phyloP scores from a whole-genome alignment of 2,329 filamentous ascomycete species.

The Stylonectria norvegica region DNA sequence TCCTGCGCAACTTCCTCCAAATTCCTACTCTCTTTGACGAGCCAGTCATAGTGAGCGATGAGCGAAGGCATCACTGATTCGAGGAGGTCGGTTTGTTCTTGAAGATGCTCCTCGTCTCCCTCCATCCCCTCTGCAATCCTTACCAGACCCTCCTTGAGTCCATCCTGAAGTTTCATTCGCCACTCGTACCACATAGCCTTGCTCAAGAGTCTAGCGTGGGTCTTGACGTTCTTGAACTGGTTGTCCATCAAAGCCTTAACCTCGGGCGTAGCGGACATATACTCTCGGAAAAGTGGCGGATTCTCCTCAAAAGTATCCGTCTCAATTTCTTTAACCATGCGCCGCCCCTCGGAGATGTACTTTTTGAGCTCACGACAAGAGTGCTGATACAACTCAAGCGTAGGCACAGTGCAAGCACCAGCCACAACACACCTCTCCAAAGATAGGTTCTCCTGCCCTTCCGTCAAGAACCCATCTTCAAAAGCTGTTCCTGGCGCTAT shows the following conservation, averaged over 20 bases:
- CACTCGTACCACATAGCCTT: constrained; percentile 99
- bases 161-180: constrained; percentile 82
- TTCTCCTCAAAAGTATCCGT: constrained; percentile 85
- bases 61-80: constrained; percentile 65
- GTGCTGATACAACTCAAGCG: constrained; percentile 93
- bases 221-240: constrained; percentile 97
- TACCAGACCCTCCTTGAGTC: constrained; percentile 75
- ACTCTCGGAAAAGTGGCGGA: constrained; percentile 86
- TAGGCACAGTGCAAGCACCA: constrained; percentile 85
- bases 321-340: constrained; percentile 88
- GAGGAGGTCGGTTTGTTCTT: constrained; percentile 66
- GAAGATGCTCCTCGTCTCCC: constrained; percentile 64
- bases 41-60: constrained; percentile 54
- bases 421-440: constrained; percentile 81
- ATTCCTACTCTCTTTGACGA: constrained; percentile 62
- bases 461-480: constrained; percentile 39
- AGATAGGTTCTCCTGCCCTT: constrained; percentile 50
- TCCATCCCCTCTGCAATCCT: constrained; percentile 75
- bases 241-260: constrained; percentile 88
- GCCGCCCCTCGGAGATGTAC: constrained; percentile 89
- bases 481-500: constrained; percentile 57
- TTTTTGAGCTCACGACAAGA: constrained; percentile 94
- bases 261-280: constrained; percentile 78
- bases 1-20: constrained; percentile 71
- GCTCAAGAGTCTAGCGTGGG: constrained; percentile 81